These are phyloP conservation scores for Dendrocalamus latiflorus DNA, from an alignment of 202 grass and related monocot genomes.

Conservation along the genomic window DNA sequence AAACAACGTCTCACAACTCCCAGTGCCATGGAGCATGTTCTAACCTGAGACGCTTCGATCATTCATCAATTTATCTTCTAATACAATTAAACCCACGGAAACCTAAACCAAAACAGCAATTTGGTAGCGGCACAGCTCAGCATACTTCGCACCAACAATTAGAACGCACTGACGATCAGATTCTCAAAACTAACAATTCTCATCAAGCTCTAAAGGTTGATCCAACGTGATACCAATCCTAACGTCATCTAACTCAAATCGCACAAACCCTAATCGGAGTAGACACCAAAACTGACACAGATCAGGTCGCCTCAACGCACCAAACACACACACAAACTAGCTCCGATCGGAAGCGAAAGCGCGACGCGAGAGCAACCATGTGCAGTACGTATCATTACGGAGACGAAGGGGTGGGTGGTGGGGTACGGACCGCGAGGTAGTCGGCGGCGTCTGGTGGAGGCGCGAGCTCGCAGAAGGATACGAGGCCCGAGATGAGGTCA, in stretches of 20 bases:
- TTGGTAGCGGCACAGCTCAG: neutral
- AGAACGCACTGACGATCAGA: neutral
- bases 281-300: neutral
- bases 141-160: neutral
- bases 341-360: neutral
- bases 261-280: constrained; percentile 23
- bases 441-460: constrained; percentile 76
- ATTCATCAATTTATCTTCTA: neutral
- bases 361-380: neutral
- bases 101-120: neutral
- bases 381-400: neutral
- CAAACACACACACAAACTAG: neutral
- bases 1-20: neutral
- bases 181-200: neutral
- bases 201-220: neutral
- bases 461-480: constrained; percentile 96
- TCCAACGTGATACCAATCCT: neutral
- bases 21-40: neutral
- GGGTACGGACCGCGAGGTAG: constrained; percentile 64
- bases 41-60: neutral
- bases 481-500: constrained; percentile 87
- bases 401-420: neutral
- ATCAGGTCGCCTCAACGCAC: constrained; percentile 7
- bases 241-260: neutral
- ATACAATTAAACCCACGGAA: neutral